Percentiles rank a stretch among this genome's conserved stretches.
Evolutionary conservation across 2,329 filamentous ascomycete genomes (phyloP).

Genomic region (Claviceps sp.): DNA sequence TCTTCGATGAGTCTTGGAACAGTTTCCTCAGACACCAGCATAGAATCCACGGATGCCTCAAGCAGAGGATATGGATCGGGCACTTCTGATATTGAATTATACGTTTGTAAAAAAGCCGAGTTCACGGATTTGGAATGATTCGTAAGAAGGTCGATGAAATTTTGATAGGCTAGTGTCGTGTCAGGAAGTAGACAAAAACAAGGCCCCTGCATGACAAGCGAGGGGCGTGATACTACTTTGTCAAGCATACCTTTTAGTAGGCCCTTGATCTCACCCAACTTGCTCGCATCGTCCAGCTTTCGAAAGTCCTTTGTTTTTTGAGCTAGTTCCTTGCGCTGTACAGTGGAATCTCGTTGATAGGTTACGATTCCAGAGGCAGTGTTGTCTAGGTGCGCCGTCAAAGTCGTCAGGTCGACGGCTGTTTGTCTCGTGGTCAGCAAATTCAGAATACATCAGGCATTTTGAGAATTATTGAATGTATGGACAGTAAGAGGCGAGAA

Average conservation of each 20-base stretch:
- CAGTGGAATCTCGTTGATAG: conserved; percentile 87
- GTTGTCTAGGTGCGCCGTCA: conserved; percentile 76
- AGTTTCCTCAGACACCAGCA: conserved; percentile 84
- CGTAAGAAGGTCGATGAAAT: conserved; percentile 90
- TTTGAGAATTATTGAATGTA: no score
- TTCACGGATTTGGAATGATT: conserved; percentile 93
- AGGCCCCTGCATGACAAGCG: neutral
- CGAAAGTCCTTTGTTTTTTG: conserved; percentile 98
- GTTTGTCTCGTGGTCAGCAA: conserved; percentile 3
- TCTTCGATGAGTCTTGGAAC: conserved; percentile 80
- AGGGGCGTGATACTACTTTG: neutral
- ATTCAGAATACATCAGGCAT: neutral
- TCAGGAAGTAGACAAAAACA: conserved; percentile 8
- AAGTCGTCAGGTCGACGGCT: conserved; percentile 78
- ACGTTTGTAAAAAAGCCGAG: conserved; percentile 82
- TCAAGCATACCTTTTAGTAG: conserved; percentile 61
- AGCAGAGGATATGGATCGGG: conserved; percentile 93
- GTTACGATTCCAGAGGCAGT: conserved; percentile 91
- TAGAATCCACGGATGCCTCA: conserved; percentile 88
- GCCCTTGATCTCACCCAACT: conserved; percentile 77
- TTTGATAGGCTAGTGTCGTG: conserved; percentile 66
- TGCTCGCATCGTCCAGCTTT: conserved; percentile 79
- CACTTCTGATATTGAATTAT: conserved; percentile 86
- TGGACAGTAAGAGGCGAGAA: neutral
- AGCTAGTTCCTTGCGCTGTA: conserved; percentile 93